These are phyloP conservation scores for Corynespora cassiicola DNA, from an alignment of 2,329 filamentous ascomycete genomes.

Conservation along the genomic window DNA sequence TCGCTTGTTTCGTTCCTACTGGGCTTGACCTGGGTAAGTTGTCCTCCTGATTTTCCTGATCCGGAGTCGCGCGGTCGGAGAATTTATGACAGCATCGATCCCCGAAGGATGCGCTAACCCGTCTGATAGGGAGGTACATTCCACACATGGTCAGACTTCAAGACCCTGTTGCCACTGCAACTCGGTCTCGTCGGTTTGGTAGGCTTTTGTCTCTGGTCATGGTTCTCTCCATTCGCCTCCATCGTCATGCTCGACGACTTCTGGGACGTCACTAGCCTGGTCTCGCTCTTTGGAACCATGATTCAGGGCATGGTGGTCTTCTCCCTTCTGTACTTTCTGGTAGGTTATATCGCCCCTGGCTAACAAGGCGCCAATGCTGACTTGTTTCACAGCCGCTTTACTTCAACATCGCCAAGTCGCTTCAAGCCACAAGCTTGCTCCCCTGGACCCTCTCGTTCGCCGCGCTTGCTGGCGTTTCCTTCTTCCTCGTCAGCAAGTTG, in stretches of 20 bases:
- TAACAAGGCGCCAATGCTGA: constrained; percentile 6
- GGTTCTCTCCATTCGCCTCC: constrained; percentile 19
- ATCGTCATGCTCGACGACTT: constrained; percentile 40
- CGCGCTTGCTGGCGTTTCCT: constrained; percentile 22
- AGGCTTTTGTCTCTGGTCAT: constrained; percentile 26
- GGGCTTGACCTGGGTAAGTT: constrained; percentile 58
- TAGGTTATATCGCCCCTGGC: constrained; percentile 11
- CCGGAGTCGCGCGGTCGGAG: constrained; percentile 1
- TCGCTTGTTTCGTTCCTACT: constrained; percentile 63
- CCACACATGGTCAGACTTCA: constrained; percentile 24
- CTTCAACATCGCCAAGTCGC: constrained; percentile 31
- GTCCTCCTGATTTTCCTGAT: constrained; percentile 4
- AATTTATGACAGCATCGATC: constrained; percentile 2
- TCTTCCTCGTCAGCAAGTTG: constrained; percentile 26
- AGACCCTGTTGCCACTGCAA: constrained; percentile 24
- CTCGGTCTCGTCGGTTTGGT: constrained; percentile 23
- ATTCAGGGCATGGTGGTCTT: constrained; percentile 35
- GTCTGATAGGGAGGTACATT: constrained; percentile 24
- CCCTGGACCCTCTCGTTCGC: constrained; percentile 38
- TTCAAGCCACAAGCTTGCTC: constrained; percentile 27
- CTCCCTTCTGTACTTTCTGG: constrained; percentile 36
- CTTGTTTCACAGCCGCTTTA: constrained; percentile 28
- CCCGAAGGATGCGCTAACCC: constrained; percentile 9
- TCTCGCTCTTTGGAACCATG: constrained; percentile 35
- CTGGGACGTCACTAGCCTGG: constrained; percentile 28